phyloP scores from a whole-genome alignment of 2,329 filamentous ascomycete genomes.

The Ophiostoma triangulosporum region DNA sequence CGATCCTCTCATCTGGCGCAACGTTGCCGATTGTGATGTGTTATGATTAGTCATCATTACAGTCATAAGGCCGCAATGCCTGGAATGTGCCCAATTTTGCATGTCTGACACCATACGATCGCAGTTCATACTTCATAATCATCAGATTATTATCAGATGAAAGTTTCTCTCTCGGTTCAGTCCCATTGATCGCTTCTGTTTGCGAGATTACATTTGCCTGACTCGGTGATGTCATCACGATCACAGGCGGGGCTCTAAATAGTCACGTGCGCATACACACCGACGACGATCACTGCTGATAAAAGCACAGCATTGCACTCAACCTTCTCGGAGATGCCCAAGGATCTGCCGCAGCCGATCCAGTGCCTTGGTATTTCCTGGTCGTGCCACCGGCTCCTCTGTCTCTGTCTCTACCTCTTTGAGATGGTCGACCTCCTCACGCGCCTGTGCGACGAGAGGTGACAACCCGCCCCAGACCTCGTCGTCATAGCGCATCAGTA shows the following conservation, averaged over 20 bases:
- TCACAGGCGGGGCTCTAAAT: too few relatives aligned
- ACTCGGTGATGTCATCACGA: too few relatives aligned
- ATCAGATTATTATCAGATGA: too few relatives aligned
- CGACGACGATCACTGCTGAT: too few relatives aligned
- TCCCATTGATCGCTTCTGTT: too few relatives aligned
- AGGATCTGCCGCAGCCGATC: slow-evolving; percentile 27
- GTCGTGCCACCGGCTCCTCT: slow-evolving; percentile 12
- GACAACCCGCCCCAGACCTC: slow-evolving; percentile 56
- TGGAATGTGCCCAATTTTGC: neutral
- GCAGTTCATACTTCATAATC: too few relatives aligned
- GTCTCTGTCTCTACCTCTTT: slow-evolving; percentile 15
- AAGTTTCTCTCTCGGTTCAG: too few relatives aligned
- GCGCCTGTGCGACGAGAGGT: slow-evolving; percentile 41
- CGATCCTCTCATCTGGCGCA: neutral
- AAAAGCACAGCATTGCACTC: too few relatives aligned
- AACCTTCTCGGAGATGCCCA: slow-evolving; percentile 22
- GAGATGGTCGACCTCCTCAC: slow-evolving; percentile 37
- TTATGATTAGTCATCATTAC: neutral
- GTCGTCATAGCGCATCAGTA: slow-evolving; percentile 44
- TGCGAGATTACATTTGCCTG: too few relatives aligned
- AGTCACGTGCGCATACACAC: too few relatives aligned
- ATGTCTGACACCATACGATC: neutral
- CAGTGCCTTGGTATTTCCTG: slow-evolving; percentile 22
- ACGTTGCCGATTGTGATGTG: neutral
- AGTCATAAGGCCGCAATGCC: neutral